Conservation (phyloP, 768 basidiomycete genomes). For the Amylocystis lapponica region DNA sequence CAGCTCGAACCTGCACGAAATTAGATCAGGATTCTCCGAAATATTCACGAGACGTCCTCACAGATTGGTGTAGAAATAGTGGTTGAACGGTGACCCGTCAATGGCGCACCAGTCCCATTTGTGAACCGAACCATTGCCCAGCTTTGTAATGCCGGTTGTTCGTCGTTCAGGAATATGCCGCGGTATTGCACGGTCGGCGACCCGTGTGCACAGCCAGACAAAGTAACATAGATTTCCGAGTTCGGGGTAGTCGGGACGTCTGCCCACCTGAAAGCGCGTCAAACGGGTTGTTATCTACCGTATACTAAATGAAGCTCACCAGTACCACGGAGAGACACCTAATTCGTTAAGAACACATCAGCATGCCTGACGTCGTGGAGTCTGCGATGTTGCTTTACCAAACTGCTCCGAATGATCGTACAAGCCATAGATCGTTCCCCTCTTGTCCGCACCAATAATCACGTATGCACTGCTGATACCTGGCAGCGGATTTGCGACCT, state of each 20-base stretch:
- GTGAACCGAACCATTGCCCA: conserved; percentile 71
- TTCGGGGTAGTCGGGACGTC: conserved; percentile 60
- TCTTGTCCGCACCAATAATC: conserved; percentile 62
- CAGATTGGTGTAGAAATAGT: conserved; percentile 52
- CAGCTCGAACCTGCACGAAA: conserved; percentile 50
- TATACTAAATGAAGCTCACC: conserved; percentile 29
- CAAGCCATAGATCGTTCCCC: conserved; percentile 60
- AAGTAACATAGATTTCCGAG: conserved; percentile 40
- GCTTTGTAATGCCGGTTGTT: conserved; percentile 63
- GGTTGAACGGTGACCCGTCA: conserved; percentile 56
- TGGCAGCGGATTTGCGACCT: conserved; percentile 50
- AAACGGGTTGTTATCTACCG: too few species aligned
- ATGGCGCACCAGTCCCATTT: conserved; percentile 47
- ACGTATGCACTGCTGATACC: conserved; percentile 59
- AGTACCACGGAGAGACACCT: conserved; percentile 70
- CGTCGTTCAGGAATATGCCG: conserved; percentile 72
- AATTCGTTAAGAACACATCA: conserved; percentile 1
- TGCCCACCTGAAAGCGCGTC: conserved; percentile 50
- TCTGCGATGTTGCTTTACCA: conserved; percentile 31
- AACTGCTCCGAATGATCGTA: conserved; percentile 70
- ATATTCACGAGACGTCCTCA: conserved; percentile 21
- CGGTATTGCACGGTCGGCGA: conserved; percentile 65
- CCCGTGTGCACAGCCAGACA: conserved; percentile 42
- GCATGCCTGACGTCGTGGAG: too few species aligned
- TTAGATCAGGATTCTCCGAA: neutral